Base-by-base conservation (phyloP, 208 protist genomes). In the Plasmodiophora brassicae region DNA sequence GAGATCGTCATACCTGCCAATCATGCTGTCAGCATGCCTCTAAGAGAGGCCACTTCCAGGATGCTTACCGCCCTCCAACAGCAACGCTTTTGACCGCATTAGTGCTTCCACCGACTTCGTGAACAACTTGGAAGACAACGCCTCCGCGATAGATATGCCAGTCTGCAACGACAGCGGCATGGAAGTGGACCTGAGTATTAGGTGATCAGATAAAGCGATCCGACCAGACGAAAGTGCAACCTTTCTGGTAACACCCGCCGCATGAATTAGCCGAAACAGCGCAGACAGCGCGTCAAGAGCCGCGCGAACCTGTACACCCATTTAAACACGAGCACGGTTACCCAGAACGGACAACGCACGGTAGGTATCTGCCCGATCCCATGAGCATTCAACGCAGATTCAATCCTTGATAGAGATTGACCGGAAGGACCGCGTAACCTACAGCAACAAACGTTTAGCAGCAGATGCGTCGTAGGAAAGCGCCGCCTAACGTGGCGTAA, bases 341-440 rank as follows among this genome's bases (percentile, higher is more conserved):
- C n/a, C n/a, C n/a, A n/a, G n/a, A n/a, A n/a, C n/a, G n/a, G n/a
- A n/a, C n/a, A n/a, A n/a, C 65, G 65, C 32, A 78, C n/a, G 41
- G n/a, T 5, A 8, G 65, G 65, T 36, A 78, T 5, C 5, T n/a
- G 32, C 32, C 65, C 65, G 32, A 78, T n/a, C 32, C 65, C 65
- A 38, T 78, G 65, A 5, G 32, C n/a, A 32, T 78, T 78, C n/a
- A 78, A 78, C 32, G 65, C 65, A 78, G 65, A n/a, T 78, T 78
- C 65, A 78, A 78, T 44, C 65, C 65, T 78, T 44, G 20, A 38
- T n/a, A n/a, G n/a, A n/a, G n/a, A n/a, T n/a, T n/a, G n/a, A n/a
- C n/a, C n/a, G n/a, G n/a, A n/a, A n/a, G n/a, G n/a, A n/a, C n/a
- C n/a, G n/a, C n/a, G n/a, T n/a, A n/a, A n/a, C n/a, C n/a, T n/a